A percentile compares a stretch with the other conserved stretches of the same genome.
Evolutionary conservation across 2,329 filamentous ascomycete genomes (phyloP).

Genomic region (Whalleya microplaca): DNA sequence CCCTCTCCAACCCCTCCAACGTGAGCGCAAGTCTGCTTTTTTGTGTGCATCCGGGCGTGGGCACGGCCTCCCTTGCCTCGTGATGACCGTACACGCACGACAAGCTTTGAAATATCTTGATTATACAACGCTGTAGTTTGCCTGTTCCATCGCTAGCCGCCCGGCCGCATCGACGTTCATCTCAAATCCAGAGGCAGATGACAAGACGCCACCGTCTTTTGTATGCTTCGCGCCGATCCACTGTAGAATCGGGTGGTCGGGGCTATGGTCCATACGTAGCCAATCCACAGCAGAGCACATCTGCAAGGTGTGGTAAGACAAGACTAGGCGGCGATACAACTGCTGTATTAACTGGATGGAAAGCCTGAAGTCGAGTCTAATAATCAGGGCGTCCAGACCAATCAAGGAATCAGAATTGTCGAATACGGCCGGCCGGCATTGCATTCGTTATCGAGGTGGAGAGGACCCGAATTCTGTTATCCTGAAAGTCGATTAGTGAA

Average conservation of each 20-base stretch:
- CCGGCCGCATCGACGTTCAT: neutral
- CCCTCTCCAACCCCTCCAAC: neutral
- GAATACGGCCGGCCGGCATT: conserved; percentile 14
- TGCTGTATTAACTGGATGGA: conserved; percentile 5
- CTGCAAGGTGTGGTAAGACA: conserved; percentile 15
- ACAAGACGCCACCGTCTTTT: neutral
- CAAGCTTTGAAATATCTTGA: neutral
- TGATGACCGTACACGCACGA: neutral
- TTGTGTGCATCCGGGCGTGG: neutral
- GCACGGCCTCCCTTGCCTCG: neutral
- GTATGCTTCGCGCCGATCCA: neutral
- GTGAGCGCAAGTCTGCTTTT: neutral
- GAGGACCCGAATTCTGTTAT: neutral
- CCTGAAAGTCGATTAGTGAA: too few relatives aligned
- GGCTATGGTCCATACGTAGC: too few relatives aligned
- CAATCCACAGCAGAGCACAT: neutral
- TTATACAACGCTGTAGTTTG: too few relatives aligned
- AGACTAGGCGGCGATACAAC: conserved; percentile 11
- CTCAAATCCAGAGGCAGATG: neutral
- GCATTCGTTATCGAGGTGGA: neutral
- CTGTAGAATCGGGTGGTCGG: neutral
- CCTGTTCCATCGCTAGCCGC: too few relatives aligned
- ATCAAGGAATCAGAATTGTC: conserved; percentile 10
- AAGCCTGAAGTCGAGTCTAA: conserved; percentile 3
- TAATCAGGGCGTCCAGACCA: conserved; percentile 17